Conservation (phyloP, 805 yeast genomes). For the Metschnikowia chrysomelidarum region DNA sequence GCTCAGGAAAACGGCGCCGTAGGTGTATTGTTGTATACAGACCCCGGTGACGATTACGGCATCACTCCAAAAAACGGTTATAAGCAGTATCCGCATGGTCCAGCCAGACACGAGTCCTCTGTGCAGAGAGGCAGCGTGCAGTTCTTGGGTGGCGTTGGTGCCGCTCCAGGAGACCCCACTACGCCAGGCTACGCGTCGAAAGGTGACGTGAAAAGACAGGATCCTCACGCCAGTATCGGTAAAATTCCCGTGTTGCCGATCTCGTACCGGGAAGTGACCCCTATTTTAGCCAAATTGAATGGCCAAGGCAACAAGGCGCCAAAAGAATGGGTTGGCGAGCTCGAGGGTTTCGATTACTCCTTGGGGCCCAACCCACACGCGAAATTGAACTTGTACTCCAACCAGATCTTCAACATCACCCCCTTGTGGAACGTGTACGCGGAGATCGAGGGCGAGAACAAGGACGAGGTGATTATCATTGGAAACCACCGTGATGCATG, state of each 20-base stretch:
- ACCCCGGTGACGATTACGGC: conserved; percentile 64
- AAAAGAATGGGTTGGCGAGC: conserved; percentile 36
- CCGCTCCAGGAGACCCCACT: conserved; percentile 73
- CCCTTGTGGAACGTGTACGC: conserved; percentile 67
- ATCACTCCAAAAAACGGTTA: conserved; percentile 55
- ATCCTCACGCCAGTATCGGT: conserved; percentile 46
- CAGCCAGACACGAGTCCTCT: conserved; percentile 60
- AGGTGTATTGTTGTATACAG: conserved; percentile 63
- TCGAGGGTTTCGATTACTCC: conserved; percentile 46
- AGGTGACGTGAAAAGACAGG: conserved; percentile 20
- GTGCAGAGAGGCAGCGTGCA: conserved; percentile 63
- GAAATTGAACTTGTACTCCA: conserved; percentile 53
- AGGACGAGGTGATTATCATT: conserved; percentile 55
- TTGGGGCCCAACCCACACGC: conserved; percentile 48
- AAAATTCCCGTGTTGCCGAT: conserved; percentile 71
- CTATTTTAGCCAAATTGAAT: conserved; percentile 56
- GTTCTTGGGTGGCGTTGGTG: conserved; percentile 47
- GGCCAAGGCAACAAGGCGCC: conserved; percentile 55
- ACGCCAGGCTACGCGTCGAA: conserved; percentile 66
- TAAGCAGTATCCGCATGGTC: conserved; percentile 59
- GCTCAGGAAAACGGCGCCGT: conserved; percentile 63
- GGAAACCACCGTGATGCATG: conserved; percentile 84
- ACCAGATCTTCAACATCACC: conserved; percentile 59
- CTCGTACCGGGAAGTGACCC: conserved; percentile 59
- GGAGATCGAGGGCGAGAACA: conserved; percentile 50